phyloP scores from a whole-genome alignment of 2,329 filamentous ascomycete genomes.

The Aureobasidium musti region DNA sequence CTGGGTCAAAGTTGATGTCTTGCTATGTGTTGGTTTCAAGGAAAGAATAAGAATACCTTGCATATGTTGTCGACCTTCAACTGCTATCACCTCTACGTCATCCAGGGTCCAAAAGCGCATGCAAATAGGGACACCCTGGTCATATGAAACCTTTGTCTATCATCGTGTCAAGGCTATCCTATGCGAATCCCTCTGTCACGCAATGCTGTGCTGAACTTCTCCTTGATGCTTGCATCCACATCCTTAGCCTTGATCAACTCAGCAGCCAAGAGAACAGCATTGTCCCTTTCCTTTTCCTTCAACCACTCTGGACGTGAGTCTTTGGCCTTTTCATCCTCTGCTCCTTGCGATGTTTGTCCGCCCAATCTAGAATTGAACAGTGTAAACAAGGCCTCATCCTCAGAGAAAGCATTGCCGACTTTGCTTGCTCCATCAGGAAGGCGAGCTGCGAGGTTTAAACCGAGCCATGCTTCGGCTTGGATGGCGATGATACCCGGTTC shows the following conservation, averaged over 20 bases:
- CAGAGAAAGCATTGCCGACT: neutral
- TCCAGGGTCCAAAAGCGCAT: neutral
- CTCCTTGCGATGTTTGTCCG: slow-evolving; percentile 38
- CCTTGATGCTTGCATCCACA: slow-evolving; percentile 37
- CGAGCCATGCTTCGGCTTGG: slow-evolving; percentile 31
- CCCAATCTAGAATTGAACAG: neutral
- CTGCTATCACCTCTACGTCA: neutral
- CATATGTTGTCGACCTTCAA: neutral
- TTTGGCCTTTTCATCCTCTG: neutral
- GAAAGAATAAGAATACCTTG: neutral
- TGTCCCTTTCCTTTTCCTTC: slow-evolving; percentile 48
- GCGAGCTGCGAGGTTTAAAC: slow-evolving; percentile 21
- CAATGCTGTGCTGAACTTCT: slow-evolving; percentile 14
- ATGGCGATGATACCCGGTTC: slow-evolving; percentile 24
- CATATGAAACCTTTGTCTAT: neutral
- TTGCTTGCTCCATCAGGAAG: slow-evolving; percentile 1
- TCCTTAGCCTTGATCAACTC: slow-evolving; percentile 45
- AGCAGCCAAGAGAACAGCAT: slow-evolving; percentile 37
- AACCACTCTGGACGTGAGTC: slow-evolving; percentile 23
- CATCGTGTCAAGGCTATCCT: neutral
- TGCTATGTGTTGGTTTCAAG: neutral
- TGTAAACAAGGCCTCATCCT: neutral
- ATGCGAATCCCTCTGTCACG: slow-evolving; percentile 12
- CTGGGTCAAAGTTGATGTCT: no score
- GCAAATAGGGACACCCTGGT: neutral